These are phyloP conservation scores for Suhomyces kunorum DNA, from an alignment of 1,139 yeast genomes.

Conservation along the genomic window DNA sequence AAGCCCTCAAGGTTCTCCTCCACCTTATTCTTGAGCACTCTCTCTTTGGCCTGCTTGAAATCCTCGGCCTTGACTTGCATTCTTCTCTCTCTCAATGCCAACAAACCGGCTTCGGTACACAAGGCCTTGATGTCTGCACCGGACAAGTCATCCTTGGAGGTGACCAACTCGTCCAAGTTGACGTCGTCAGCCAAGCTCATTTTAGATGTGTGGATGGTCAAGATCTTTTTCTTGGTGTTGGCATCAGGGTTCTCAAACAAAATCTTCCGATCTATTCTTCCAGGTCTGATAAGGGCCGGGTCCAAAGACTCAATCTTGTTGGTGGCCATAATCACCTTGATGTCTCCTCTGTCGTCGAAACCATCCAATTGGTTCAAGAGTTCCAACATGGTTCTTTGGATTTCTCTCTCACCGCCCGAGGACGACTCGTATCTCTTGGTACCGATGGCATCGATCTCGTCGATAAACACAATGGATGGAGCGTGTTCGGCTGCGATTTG, in stretches of 20 bases:
- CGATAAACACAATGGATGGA: conserved; percentile 96
- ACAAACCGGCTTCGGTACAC: conserved; percentile 95
- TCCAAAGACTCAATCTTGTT: conserved; percentile 93
- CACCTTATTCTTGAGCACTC: conserved; percentile 95
- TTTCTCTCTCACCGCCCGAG: conserved; percentile 97
- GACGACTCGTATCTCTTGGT: conserved; percentile 95
- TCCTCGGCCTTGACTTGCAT: conserved; percentile 98
- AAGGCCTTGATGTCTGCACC: conserved; percentile 99
- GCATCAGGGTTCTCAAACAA: conserved; percentile 96
- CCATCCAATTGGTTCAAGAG: conserved; percentile 96
- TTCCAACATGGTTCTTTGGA: conserved; percentile 98
- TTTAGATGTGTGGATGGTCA: conserved; percentile 89
- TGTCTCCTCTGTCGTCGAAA: conserved; percentile 97
- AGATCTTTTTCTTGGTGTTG: conserved; percentile 87
- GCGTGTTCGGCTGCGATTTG: conserved; percentile 97
- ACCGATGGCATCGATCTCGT: conserved; percentile 99
- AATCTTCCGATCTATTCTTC: conserved; percentile 97
- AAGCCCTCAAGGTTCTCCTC: conserved; percentile 97
- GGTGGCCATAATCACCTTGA: conserved; percentile 98
- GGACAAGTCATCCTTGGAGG: conserved; percentile 89
- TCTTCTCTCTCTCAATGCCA: conserved; percentile 95
- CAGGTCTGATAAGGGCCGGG: conserved; percentile 98
- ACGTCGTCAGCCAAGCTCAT: conserved; percentile 91
- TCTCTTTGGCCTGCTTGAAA: conserved; percentile 91
- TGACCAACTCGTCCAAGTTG: conserved; percentile 84